Conservation (phyloP, 257 asterid species). For the Pogostemon cablin region DNA sequence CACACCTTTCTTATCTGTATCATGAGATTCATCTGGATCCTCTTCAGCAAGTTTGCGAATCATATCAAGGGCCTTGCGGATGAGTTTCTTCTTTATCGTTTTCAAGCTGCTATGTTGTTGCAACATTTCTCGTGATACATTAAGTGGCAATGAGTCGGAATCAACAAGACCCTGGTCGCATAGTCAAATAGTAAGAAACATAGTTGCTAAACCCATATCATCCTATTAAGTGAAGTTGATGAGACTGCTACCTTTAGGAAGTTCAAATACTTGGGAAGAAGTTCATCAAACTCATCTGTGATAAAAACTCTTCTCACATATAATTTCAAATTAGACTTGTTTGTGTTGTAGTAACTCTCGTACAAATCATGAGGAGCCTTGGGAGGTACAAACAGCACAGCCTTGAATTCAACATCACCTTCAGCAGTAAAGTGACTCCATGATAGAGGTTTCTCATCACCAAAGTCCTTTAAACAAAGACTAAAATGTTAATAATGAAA, state of each 20-base stretch:
- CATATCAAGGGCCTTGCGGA: conserved; percentile 98
- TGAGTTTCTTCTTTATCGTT: conserved; percentile 94
- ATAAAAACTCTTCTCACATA: conserved; percentile 88
- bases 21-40: conserved; percentile 86
- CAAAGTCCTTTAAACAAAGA: conserved; percentile 58
- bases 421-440: conserved; percentile 96
- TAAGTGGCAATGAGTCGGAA: conserved; percentile 94
- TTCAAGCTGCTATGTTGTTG: conserved; percentile 96
- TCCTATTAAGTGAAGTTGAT: not conserved
- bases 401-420: conserved; percentile 97
- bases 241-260: conserved; percentile 69
- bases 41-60: conserved; percentile 93
- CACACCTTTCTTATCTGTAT: conserved; percentile 70
- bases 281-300: conserved; percentile 91
- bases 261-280: conserved; percentile 82
- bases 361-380: conserved; percentile 92
- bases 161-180: conserved; percentile 89
- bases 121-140: conserved; percentile 97
- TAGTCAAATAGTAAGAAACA: conserved; percentile 27
- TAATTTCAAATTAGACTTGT: conserved; percentile 82
- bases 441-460: conserved; percentile 79
- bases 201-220: not conserved
- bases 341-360: conserved; percentile 83
- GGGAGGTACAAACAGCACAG: conserved; percentile 80
- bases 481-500: conserved; percentile 16